These are phyloP conservation scores for Pseudevernia furfuracea DNA, from an alignment of 495 filamentous ascomycete genomes.

Conservation along the genomic window DNA sequence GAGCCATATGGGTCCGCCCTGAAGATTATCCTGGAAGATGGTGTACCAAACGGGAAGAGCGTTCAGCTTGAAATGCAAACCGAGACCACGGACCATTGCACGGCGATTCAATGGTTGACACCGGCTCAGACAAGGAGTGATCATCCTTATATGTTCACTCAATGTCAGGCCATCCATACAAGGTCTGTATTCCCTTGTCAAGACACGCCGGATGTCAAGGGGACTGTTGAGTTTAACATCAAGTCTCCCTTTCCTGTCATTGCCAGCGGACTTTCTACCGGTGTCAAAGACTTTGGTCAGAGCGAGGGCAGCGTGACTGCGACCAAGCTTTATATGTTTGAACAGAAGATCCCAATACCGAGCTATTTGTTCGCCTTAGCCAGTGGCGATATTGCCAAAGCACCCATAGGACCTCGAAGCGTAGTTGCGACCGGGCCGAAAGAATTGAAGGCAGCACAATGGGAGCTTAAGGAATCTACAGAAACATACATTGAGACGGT, in stretches of 20 bases:
- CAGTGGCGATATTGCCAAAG: constrained; percentile 78
- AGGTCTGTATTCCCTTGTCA: constrained; percentile 92
- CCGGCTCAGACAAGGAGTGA: constrained; percentile 90
- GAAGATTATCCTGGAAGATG: constrained; percentile 58
- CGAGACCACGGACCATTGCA: constrained; percentile 75
- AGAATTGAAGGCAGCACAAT: constrained; percentile 72
- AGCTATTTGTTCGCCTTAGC: constrained; percentile 90
- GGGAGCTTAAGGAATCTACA: constrained; percentile 82
- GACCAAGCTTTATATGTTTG: constrained; percentile 66
- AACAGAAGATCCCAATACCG: constrained; percentile 85
- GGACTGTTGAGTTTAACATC: constrained; percentile 80
- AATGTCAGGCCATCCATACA: constrained; percentile 94
- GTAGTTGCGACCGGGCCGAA: constrained; percentile 80
- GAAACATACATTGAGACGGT: constrained; percentile 85
- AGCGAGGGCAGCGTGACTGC: constrained; percentile 41
- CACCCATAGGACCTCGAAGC: constrained; percentile 76
- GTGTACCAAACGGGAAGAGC: constrained; percentile 51
- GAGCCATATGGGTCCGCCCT: constrained; percentile 78
- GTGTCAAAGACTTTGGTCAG: constrained; percentile 38
- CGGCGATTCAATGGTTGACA: constrained; percentile 87
- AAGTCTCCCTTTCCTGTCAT: constrained; percentile 79
- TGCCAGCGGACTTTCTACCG: constrained; percentile 71
- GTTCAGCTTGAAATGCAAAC: constrained; percentile 57
- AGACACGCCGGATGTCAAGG: constrained; percentile 93
- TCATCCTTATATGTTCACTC: constrained; percentile 93